Percentiles rank a stretch among this genome's conserved stretches.
These are phyloP conservation scores for Tephrocybe sp. DNA, from an alignment of 768 basidiomycete species.

Conservation along the genomic window DNA sequence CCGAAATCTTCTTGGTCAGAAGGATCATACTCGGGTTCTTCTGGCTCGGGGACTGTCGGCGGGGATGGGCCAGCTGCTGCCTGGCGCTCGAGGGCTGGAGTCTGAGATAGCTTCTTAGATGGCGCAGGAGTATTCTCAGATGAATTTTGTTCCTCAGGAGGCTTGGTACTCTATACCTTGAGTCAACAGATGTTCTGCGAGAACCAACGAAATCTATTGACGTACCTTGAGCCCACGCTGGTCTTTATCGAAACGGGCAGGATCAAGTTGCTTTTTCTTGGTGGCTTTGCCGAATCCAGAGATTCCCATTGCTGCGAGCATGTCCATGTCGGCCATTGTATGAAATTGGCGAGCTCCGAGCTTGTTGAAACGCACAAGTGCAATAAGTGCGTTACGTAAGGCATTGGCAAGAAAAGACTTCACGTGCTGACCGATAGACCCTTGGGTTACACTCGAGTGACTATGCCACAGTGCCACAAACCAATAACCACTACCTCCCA, in stretches of 20 bases:
- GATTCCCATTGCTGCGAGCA: constrained; percentile 83
- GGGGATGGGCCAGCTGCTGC: constrained; percentile 22
- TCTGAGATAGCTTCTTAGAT: constrained; percentile 10
- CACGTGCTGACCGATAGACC: constrained; percentile 7
- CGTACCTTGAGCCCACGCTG: constrained; percentile 54
- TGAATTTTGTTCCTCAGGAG: not conserved
- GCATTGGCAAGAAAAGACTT: not conserved
- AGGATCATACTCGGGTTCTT: constrained; percentile 60
- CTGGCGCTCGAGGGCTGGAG: constrained; percentile 9
- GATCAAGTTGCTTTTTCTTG: constrained; percentile 66
- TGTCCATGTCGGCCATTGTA: constrained; percentile 53
- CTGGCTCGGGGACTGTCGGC: constrained; percentile 20
- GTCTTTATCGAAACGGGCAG: constrained; percentile 75
- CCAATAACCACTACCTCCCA: not conserved
- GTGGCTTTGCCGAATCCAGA: constrained; percentile 76
- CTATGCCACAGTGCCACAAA: constrained; percentile 5
- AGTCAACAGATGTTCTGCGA: constrained; percentile 3
- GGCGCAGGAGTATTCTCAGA: constrained; percentile 17
- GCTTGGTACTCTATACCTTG: constrained; percentile 2
- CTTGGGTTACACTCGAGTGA: not conserved
- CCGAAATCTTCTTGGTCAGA: constrained; percentile 45
- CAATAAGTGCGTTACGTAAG: constrained; percentile 18
- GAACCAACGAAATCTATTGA: not conserved
- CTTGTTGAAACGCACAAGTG: too few species aligned
- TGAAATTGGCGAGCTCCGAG: not conserved